These are phyloP conservation scores for Cadophora sp. DNA, from an alignment of 2,329 filamentous ascomycete species.

Conservation along the genomic window DNA sequence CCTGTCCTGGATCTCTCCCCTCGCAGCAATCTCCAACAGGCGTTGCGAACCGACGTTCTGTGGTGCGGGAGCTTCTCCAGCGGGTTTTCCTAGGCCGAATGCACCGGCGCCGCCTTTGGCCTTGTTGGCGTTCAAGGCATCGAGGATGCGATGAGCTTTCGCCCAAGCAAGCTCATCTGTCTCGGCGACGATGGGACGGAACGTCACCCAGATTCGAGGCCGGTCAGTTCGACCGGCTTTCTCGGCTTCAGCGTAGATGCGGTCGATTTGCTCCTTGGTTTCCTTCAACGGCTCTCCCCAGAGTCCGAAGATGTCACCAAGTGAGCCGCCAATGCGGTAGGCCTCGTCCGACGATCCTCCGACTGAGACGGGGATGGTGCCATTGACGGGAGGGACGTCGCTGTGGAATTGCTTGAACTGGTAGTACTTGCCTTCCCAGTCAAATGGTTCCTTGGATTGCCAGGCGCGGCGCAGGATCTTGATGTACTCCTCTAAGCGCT, in stretches of 20 bases:
- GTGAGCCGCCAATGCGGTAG: conserved; percentile 62
- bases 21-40: conserved; percentile 61
- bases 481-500: conserved; percentile 66
- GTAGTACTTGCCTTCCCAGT: conserved; percentile 67
- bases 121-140: conserved; percentile 54
- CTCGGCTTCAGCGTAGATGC: conserved; percentile 64
- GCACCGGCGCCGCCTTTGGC: conserved; percentile 21
- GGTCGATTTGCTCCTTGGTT: conserved; percentile 67
- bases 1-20: conserved; percentile 64
- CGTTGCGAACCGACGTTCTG: conserved; percentile 67
- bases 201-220: conserved; percentile 68
- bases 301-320: conserved; percentile 68
- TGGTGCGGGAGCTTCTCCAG: conserved; percentile 52
- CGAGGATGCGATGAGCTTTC: conserved; percentile 63
- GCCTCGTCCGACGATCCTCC: conserved; percentile 65
- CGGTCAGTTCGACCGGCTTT: conserved; percentile 61
- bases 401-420: conserved; percentile 64
- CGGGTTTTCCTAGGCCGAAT: conserved; percentile 44
- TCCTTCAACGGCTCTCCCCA: conserved; percentile 70
- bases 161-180: conserved; percentile 68
- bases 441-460: conserved; percentile 62
- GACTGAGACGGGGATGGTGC: conserved; percentile 62
- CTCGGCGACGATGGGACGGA: conserved; percentile 65
- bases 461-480: conserved; percentile 64
- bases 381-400: conserved; percentile 58